Evolutionary conservation across 164 flowering plant genomes (phyloP).

Genomic region (Chloranthus sessilifolius): DNA sequence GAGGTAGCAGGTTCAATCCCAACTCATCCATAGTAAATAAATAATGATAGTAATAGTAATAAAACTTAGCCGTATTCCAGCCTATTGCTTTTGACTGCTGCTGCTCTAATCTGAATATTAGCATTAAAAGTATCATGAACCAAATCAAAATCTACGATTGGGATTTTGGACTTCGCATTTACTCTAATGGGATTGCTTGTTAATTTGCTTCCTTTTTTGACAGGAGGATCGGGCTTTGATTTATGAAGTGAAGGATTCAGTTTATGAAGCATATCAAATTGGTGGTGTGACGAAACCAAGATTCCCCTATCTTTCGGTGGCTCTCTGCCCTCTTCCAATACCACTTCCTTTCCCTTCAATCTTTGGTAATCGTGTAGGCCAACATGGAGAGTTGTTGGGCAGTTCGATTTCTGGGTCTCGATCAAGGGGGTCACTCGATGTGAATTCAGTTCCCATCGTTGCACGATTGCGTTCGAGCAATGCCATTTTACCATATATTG

Average conservation of each 20-base stretch:
- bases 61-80: too few species aligned
- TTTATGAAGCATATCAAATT: constrained; percentile 45
- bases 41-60: too few species aligned
- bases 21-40: too few species aligned
- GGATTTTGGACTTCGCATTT: too few species aligned
- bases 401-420: constrained; percentile 28
- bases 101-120: too few species aligned
- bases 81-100: too few species aligned
- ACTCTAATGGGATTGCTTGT: too few species aligned
- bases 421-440: constrained; percentile 67
- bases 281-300: constrained; percentile 33
- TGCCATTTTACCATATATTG: constrained; percentile 64
- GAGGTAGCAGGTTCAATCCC: too few species aligned
- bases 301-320: constrained; percentile 70
- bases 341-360: constrained; percentile 89
- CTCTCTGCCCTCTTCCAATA: constrained; percentile 80
- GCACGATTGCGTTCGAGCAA: constrained; percentile 80
- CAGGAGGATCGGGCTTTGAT: constrained; percentile 59
- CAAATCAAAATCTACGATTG: too few species aligned
- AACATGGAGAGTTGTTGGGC: constrained; percentile 53
- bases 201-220: too few species aligned
- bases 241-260: constrained; percentile 53
- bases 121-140: too few species aligned
- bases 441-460: constrained; percentile 82
- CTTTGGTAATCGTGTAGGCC: constrained; percentile 53